Base-by-base conservation (phyloP, 2,329 filamentous ascomycete species). In the Fusarium globosum region DNA sequence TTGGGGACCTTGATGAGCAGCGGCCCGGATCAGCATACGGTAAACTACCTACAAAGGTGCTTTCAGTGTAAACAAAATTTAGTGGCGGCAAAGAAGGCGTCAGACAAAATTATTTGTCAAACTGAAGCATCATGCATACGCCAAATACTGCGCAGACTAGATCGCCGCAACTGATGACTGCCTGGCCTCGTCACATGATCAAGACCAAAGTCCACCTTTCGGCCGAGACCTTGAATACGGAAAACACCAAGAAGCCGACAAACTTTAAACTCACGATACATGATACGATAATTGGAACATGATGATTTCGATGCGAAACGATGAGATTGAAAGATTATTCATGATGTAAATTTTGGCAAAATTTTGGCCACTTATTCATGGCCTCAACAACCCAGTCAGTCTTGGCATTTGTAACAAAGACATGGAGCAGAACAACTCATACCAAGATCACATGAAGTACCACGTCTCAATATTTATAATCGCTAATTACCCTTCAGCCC, bases 1-100 rank as follows among this genome's bases (percentile, higher is more conserved):
- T 6, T 36, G 52, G 20, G 67, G 39, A 69, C 67, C 67, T 33
- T 69, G 67, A 69, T 69, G 60, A 66, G 52, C 33, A 59, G 20
- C 1, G 1, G 16, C 7, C 5, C 6, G n/a, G 9, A 28, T 35
- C 6, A 28, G n/a, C 21, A 6, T 4, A 18, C 35, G 30, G 33
- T 33, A 33, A 13, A 6, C 12, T 70, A 11, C 18, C 67, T 70
- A 69, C 36, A 59, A 69, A 45, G 66, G 66, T 70, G n/a, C 6
- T 38, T 42, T 12, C 1, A 36, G 33, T 5, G 4, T 15, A 2
- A 1, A 14, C 6, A 0, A 12, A 1, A 16, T 13, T 21, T 16
- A 13, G 12, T 4, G 6, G 21, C 9, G 8, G 20, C 16, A 14
- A 28, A 20, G 5, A 14, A 21, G 1, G 3, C 11, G 4, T 1